A percentile compares a stretch with the other conserved stretches of the same genome.
These are phyloP conservation scores for Sinapis alba DNA, from an alignment of 441 rosid species.

Conservation along the genomic window DNA sequence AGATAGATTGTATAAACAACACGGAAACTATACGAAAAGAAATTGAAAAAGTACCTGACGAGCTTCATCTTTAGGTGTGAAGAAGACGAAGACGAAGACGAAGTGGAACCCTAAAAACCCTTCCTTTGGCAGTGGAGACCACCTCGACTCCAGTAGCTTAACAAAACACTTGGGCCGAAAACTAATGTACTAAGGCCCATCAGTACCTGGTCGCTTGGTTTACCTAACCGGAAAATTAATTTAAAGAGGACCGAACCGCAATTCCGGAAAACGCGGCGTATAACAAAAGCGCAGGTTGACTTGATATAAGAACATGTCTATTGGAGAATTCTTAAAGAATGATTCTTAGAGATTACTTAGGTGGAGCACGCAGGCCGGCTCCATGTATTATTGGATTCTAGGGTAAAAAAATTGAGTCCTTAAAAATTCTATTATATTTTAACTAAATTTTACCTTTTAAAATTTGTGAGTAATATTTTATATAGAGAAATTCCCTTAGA, in stretches of 20 bases:
- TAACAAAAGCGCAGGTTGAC: slow-evolving; percentile 22
- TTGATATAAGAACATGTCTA: no score
- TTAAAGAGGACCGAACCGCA: not conserved
- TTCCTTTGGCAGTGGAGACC: not conserved
- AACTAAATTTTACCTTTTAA: no score
- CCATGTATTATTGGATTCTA: no score
- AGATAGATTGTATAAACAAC: not conserved
- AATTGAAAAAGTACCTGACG: slow-evolving; percentile 37
- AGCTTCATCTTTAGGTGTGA: slow-evolving; percentile 40
- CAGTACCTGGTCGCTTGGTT: not conserved
- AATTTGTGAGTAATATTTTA: no score
- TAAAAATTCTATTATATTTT: no score
- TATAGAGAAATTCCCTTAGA: no score
- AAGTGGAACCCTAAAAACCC: slow-evolving; percentile 34
- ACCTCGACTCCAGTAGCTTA: slow-evolving; percentile 4
- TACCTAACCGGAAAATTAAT: slow-evolving; percentile 2
- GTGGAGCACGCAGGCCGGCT: no score
- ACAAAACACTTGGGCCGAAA: not conserved
- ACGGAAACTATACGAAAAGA: not conserved
- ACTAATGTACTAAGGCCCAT: slow-evolving; percentile 20
- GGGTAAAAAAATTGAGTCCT: no score
- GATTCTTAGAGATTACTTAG: no score
- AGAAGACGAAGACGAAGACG: not conserved
- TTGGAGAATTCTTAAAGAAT: no score
- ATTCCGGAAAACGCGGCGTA: not conserved